These are phyloP conservation scores for Mimosa bimucronata DNA, from an alignment of 306 rosid genomes.

Conservation along the genomic window DNA sequence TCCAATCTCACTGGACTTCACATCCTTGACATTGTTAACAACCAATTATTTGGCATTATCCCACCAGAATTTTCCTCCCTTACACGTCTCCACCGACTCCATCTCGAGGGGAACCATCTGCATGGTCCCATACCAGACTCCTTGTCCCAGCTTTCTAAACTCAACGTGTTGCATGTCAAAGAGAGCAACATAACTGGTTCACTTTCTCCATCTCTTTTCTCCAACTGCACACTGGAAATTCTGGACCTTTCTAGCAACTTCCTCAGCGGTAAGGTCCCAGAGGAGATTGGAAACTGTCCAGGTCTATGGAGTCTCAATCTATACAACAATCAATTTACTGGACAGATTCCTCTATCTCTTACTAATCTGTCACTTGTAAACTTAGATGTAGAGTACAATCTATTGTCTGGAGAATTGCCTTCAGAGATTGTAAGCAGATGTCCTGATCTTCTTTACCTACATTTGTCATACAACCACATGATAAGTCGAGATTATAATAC, in stretches of 20 bases:
- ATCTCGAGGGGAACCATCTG: slow-evolving; percentile 50
- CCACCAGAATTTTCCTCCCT: slow-evolving; percentile 58
- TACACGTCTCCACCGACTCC: slow-evolving; percentile 45
- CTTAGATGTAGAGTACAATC: slow-evolving; percentile 63
- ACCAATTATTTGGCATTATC: slow-evolving; percentile 50
- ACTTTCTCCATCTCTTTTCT: slow-evolving; percentile 60
- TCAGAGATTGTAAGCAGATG: slow-evolving; percentile 38
- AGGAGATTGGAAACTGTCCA: slow-evolving; percentile 64
- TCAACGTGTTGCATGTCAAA: slow-evolving; percentile 35
- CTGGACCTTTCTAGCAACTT: slow-evolving; percentile 63
- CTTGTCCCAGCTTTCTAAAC: slow-evolving; percentile 51
- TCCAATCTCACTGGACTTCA: slow-evolving; percentile 75
- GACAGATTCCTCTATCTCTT: slow-evolving; percentile 59
- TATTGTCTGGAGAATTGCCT: slow-evolving; percentile 64
- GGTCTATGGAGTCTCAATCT: slow-evolving; percentile 58
- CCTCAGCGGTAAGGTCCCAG: slow-evolving; percentile 57
- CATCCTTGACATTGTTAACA: slow-evolving; percentile 38
- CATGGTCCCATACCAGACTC: slow-evolving; percentile 61
- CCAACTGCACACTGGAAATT: slow-evolving; percentile 55
- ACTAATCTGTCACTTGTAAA: slow-evolving; percentile 38
- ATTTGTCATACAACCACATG: slow-evolving; percentile 62
- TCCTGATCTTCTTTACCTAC: slow-evolving; percentile 49
- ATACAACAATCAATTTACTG: slow-evolving; percentile 64
- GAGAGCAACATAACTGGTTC: slow-evolving; percentile 46
- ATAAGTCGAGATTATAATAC: slow-evolving; percentile 58